phyloP scores from a whole-genome alignment of 2,329 filamentous ascomycete genomes.

The Ophiostoma himal-ulmi region DNA sequence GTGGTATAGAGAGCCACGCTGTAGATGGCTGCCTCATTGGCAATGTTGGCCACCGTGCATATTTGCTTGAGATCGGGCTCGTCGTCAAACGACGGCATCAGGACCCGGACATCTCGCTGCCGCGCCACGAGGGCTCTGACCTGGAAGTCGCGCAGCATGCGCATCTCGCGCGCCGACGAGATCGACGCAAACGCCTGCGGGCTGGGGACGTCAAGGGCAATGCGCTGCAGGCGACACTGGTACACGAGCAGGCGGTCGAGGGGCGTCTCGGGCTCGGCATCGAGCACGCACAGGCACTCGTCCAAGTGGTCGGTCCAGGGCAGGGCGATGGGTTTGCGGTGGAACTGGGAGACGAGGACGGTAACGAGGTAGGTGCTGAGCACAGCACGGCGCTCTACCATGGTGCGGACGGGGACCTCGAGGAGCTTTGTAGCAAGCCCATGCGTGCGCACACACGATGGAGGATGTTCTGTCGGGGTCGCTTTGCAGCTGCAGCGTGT shows the following conservation, averaged over 20 bases:
- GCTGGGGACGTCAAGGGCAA: conserved; percentile 7
- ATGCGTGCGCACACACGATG: conserved; percentile 14
- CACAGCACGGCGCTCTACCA: conserved; percentile 19
- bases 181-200: background rate
- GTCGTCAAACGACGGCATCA: background rate
- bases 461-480: background rate
- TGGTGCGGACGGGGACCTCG: conserved; percentile 15
- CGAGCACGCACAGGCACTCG: conserved; percentile 46
- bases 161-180: conserved; percentile 1
- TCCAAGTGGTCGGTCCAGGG: conserved; percentile 55
- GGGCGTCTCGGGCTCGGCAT: conserved; percentile 16
- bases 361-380: conserved; percentile 17
- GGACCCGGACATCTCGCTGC: conserved; percentile 7
- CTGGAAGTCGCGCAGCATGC: conserved; percentile 18
- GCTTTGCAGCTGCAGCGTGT: background rate
- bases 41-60: conserved; percentile 15
- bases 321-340: conserved; percentile 42
- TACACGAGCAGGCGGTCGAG: conserved; percentile 20
- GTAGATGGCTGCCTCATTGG: conserved; percentile 19
- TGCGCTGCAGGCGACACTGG: conserved; percentile 21
- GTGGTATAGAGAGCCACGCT: conserved; percentile 5
- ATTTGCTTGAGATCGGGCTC: conserved; percentile 8
- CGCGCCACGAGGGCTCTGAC: conserved; percentile 10
- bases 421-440: conserved; percentile 17
- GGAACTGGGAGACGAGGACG: conserved; percentile 16